These are phyloP conservation scores for Epichloe uncinata DNA, from an alignment of 2,329 filamentous ascomycete genomes.

Conservation along the genomic window DNA sequence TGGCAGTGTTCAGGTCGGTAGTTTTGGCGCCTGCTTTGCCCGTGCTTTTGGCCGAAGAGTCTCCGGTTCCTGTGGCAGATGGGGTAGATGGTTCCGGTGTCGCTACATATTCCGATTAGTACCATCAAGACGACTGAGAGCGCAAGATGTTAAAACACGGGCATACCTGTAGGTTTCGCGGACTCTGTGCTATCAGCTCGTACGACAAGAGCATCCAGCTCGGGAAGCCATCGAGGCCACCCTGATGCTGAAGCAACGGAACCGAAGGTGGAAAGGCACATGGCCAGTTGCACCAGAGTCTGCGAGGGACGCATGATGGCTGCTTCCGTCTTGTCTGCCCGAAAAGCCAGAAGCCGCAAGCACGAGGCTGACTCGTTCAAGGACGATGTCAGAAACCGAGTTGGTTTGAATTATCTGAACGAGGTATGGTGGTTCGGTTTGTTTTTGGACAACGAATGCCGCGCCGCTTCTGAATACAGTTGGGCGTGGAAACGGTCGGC, in stretches of 20 bases:
- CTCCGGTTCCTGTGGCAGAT: constrained; percentile 7
- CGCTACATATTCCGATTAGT: background rate
- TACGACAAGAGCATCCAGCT: constrained; percentile 38
- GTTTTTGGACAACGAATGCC: background rate
- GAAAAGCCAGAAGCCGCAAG: background rate
- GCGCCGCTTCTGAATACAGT: background rate
- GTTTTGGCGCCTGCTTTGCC: constrained; percentile 15
- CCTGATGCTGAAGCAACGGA: constrained; percentile 37
- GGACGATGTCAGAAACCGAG: background rate
- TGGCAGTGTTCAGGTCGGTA: constrained; percentile 28
- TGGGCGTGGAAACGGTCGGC: constrained; percentile 1
- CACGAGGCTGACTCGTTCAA: background rate
- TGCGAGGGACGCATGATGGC: constrained; percentile 32
- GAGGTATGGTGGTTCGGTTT: background rate
- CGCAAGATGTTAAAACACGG: background rate
- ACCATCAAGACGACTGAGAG: background rate
- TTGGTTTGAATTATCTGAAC: background rate
- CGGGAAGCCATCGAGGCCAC: constrained; percentile 44
- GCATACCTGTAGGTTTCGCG: constrained; percentile 7
- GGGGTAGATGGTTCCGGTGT: background rate
- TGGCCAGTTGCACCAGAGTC: constrained; percentile 32
- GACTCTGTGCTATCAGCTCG: constrained; percentile 25
- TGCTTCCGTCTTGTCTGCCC: background rate
- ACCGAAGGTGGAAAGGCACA: constrained; percentile 37
- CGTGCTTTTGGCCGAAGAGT: background rate